phyloP scores from a whole-genome alignment of 2,329 filamentous ascomycete species.

The Colletotrichum noveboracense region DNA sequence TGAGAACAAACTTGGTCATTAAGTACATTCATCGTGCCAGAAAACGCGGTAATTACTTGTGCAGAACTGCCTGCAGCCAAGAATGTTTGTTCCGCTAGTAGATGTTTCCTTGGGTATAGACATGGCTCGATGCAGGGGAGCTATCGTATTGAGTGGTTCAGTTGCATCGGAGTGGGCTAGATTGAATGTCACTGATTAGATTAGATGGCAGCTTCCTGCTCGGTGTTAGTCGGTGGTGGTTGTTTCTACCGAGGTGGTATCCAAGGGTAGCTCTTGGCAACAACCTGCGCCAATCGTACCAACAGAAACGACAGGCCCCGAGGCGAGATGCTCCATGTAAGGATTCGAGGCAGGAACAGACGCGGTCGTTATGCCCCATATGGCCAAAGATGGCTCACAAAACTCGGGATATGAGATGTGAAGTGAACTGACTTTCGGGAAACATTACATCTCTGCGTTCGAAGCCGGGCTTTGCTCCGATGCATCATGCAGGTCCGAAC shows the following conservation, averaged over 20 bases:
- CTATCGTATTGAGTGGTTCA: neutral
- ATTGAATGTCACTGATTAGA: neutral
- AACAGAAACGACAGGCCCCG: neutral
- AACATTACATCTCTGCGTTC: neutral
- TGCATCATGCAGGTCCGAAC: neutral
- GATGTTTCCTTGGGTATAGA: neutral
- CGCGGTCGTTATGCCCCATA: neutral
- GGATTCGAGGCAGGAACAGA: neutral
- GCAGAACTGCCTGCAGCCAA: neutral
- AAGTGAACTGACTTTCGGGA: neutral
- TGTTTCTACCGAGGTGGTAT: neutral
- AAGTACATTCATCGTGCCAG: neutral
- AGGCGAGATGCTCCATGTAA: neutral
- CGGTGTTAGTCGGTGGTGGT: conserved; percentile 3
- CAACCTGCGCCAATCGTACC: neutral
- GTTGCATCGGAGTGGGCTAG: neutral
- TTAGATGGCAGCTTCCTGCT: conserved; percentile 3
- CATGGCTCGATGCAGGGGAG: neutral
- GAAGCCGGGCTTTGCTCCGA: neutral
- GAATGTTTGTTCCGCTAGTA: neutral
- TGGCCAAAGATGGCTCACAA: neutral
- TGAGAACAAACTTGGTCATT: neutral
- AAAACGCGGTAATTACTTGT: neutral
- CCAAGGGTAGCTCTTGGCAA: neutral
- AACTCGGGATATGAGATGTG: neutral